Conservation (phyloP, 2,329 filamentous ascomycete genomes). For the Fusarium miscanthi region DNA sequence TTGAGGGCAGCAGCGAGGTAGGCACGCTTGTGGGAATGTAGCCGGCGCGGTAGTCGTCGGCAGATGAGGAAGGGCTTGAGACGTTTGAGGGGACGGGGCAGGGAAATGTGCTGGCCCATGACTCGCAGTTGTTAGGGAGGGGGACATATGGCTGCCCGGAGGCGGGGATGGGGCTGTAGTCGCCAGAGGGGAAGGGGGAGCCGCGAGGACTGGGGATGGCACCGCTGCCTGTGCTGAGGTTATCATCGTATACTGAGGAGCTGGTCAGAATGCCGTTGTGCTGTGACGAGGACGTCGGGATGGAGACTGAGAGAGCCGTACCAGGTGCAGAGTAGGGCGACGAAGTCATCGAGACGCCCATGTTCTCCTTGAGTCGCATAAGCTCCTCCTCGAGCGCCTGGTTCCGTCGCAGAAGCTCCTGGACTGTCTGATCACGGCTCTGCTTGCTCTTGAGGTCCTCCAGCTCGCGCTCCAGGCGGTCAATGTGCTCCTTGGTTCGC, state of each 20-base stretch:
- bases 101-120: conserved; percentile 58
- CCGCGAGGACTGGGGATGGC: conserved; percentile 57
- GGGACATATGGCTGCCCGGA: conserved; percentile 54
- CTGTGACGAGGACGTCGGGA: not conserved
- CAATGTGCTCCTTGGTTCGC: conserved; percentile 87
- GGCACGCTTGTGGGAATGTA: conserved; percentile 64
- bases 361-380: conserved; percentile 56
- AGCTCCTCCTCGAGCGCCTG: conserved; percentile 66
- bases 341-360: conserved; percentile 56
- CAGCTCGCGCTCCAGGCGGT: conserved; percentile 79
- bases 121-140: conserved; percentile 57
- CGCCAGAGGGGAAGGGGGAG: conserved; percentile 58
- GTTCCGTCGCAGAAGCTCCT: conserved; percentile 64
- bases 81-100: conserved; percentile 60
- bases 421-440: conserved; percentile 61
- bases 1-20: conserved; percentile 54
- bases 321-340: conserved; percentile 56
- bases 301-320: conserved; percentile 40
- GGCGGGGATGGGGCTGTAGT: conserved; percentile 58
- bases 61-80: conserved; percentile 64
- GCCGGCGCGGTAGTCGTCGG: conserved; percentile 58
- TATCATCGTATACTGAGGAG: conserved; percentile 55
- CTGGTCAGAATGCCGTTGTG: conserved; percentile 25
- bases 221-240: conserved; percentile 53
- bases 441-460: conserved; percentile 71